A percentile compares a stretch with the other conserved stretches of the same genome.
Evolutionary conservation across 805 yeast species (phyloP).

Genomic region (Hermanozyma aechmeae): DNA sequence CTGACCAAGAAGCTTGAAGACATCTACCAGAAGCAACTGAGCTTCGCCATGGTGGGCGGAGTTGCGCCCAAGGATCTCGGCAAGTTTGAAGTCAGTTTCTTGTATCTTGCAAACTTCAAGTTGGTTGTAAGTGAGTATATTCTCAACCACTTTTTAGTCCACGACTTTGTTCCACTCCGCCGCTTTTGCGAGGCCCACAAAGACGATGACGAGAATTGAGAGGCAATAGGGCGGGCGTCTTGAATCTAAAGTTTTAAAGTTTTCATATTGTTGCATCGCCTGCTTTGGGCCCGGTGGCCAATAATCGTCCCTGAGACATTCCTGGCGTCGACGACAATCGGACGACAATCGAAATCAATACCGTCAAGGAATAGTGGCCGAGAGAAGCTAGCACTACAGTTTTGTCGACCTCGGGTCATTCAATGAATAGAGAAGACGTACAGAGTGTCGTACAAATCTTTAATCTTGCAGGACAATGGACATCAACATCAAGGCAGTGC

Average conservation of each 20-base stretch:
- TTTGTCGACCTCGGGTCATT: too few relatives aligned
- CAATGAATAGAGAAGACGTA: too few relatives aligned
- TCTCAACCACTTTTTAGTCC: conserved; percentile 22
- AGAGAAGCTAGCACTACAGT: too few relatives aligned
- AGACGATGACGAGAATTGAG: neutral
- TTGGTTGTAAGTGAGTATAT: conserved; percentile 32
- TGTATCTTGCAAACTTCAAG: conserved; percentile 41
- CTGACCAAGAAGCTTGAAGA: conserved; percentile 36
- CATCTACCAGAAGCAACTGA: conserved; percentile 31
- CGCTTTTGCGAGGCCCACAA: conserved; percentile 12
- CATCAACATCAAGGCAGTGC: too few relatives aligned
- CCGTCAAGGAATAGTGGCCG: neutral
- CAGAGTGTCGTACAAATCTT: too few relatives aligned
- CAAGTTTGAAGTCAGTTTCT: conserved; percentile 40
- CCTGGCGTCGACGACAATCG: neutral
- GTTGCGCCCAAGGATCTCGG: conserved; percentile 34
- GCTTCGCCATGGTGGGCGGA: conserved; percentile 37
- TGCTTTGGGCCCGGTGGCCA: neutral
- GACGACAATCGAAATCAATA: neutral
- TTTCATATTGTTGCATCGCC: neutral
- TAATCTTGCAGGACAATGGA: too few relatives aligned
- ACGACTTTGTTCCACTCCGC: conserved; percentile 22
- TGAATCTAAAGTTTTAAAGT: neutral
- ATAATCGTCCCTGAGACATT: neutral
- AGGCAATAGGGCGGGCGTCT: neutral